phyloP scores from a whole-genome alignment of 2,329 filamentous ascomycete genomes.

The Magnaporthiopsis poae region DNA sequence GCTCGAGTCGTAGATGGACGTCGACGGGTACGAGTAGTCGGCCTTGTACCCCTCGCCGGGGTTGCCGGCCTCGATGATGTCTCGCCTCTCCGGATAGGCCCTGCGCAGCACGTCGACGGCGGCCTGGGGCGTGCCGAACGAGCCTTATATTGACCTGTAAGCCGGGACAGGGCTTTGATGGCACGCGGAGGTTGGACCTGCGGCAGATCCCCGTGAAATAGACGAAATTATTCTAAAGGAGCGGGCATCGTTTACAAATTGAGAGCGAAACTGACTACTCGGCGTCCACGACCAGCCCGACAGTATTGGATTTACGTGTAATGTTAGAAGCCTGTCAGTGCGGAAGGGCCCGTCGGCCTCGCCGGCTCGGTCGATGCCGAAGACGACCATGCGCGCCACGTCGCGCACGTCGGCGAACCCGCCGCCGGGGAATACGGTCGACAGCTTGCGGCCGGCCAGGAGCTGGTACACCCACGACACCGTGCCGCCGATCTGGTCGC shows the following conservation, averaged over 20 bases:
- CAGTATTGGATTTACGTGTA: no score
- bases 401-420: conserved; percentile 34
- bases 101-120: conserved; percentile 31
- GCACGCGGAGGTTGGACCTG: no score
- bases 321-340: no score
- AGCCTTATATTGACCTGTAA: no score
- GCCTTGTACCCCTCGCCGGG: conserved; percentile 29
- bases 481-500: conserved; percentile 24
- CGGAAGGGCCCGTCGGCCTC: conserved; percentile 27
- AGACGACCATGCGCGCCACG: conserved; percentile 30
- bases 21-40: conserved; percentile 12
- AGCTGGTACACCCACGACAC: conserved; percentile 23
- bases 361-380: conserved; percentile 25
- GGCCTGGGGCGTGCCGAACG: conserved; percentile 25
- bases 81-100: conserved; percentile 24
- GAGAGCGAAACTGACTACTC: no score
- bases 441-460: conserved; percentile 22
- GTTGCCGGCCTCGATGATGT: conserved; percentile 26
- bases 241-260: no score
- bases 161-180: no score
- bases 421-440: conserved; percentile 14
- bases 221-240: no score
- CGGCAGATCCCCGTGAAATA: no score
- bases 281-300: no score
- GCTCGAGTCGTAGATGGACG: conserved; percentile 15